These are phyloP conservation scores for Geoglossum glabrum DNA, from an alignment of 495 filamentous ascomycete species.

Conservation along the genomic window DNA sequence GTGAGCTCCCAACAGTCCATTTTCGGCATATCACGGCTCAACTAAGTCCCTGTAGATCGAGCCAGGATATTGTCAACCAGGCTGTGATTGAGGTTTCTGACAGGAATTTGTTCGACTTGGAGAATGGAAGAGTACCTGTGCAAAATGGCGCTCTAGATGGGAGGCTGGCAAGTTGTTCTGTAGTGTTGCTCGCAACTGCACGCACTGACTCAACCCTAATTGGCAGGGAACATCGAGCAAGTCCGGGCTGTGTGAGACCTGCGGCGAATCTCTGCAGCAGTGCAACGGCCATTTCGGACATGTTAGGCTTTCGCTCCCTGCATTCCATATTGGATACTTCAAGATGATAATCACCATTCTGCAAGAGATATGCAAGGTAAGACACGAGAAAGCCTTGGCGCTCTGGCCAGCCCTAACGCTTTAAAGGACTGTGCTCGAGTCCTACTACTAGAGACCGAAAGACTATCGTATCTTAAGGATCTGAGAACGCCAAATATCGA, in stretches of 20 bases:
- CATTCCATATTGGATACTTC: slow-evolving; percentile 90
- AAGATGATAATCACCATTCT: slow-evolving; percentile 74
- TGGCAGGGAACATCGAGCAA: slow-evolving; percentile 60
- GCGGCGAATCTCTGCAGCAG: slow-evolving; percentile 47
- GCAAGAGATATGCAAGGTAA: slow-evolving; percentile 78
- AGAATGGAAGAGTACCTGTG: slow-evolving; percentile 45
- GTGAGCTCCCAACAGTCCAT: slow-evolving; percentile 24
- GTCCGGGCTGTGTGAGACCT: slow-evolving; percentile 56
- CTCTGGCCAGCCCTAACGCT: slow-evolving; percentile 9
- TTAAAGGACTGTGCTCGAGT: slow-evolving; percentile 47
- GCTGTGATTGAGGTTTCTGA: slow-evolving; percentile 82
- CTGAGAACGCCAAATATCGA: slow-evolving; percentile 68
- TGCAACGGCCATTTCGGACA: slow-evolving; percentile 95
- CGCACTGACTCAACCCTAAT: neutral
- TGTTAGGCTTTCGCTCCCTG: slow-evolving; percentile 69
- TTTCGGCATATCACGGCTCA: slow-evolving; percentile 6
- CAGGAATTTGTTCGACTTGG: slow-evolving; percentile 72
- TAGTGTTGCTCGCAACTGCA: neutral
- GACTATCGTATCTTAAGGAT: slow-evolving; percentile 50
- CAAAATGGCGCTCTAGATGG: slow-evolving; percentile 69
- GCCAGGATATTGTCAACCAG: slow-evolving; percentile 85
- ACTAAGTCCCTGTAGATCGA: slow-evolving; percentile 33
- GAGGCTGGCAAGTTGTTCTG: slow-evolving; percentile 34
- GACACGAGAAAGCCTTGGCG: neutral
- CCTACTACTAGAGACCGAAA: slow-evolving; percentile 55